phyloP scores from a whole-genome alignment of 2,329 filamentous ascomycete genomes.

The Arthrobotrys entomopaga region DNA sequence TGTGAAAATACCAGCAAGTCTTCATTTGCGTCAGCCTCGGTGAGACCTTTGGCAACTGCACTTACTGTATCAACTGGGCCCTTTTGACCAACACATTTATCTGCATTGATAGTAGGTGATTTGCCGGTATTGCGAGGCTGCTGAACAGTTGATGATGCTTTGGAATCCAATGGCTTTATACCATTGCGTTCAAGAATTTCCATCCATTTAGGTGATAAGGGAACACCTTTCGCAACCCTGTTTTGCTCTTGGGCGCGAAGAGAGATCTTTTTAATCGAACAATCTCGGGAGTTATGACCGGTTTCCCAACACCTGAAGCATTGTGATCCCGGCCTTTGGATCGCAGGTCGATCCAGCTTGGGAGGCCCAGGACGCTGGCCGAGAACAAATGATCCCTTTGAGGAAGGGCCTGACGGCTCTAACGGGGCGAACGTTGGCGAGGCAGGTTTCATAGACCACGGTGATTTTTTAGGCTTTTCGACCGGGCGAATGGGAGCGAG shows the following conservation, averaged over 20 bases:
- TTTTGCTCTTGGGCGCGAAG: conserved; percentile 7
- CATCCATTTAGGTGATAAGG: conserved; percentile 22
- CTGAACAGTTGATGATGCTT: background rate
- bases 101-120: background rate
- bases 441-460: background rate
- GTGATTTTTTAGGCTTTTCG: background rate
- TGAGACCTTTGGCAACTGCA: background rate
- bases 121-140: background rate
- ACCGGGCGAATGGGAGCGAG: background rate
- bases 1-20: too few species aligned
- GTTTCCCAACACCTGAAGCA: conserved; percentile 42
- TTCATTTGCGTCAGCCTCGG: background rate
- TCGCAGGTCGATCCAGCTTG: background rate
- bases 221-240: conserved; percentile 11
- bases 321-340: background rate
- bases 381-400: conserved; percentile 10
- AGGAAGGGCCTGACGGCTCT: too few species aligned
- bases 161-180: conserved; percentile 6
- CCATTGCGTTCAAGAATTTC: conserved; percentile 1
- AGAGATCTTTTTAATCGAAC: background rate
- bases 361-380: conserved; percentile 21
- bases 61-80: background rate
- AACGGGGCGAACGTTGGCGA: too few species aligned
- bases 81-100: background rate
- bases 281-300: conserved; percentile 20